Percentiles rank a stretch among this genome's conserved stretches.
Conservation (phyloP, 306 rosid species). For the Quercus gilva region DNA sequence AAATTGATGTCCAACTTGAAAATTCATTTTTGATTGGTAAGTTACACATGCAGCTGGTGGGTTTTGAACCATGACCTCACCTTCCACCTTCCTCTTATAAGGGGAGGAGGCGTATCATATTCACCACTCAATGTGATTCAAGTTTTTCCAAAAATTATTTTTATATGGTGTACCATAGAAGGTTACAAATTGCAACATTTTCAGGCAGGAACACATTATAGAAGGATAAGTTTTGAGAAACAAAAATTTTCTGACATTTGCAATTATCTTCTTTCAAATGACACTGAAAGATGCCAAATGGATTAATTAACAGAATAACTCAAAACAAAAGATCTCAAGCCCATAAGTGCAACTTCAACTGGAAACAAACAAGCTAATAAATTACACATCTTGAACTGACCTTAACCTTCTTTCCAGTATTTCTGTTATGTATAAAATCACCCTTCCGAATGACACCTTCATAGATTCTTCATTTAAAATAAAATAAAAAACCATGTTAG, state of each 20-base stretch:
- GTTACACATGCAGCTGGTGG: too few relatives aligned
- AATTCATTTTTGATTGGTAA: too few relatives aligned
- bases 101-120: not conserved
- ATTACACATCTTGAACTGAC: conserved; percentile 32
- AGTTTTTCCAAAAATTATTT: not conserved
- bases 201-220: not conserved
- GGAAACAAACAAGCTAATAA: conserved; percentile 6
- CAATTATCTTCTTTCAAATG: not conserved
- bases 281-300: not conserved
- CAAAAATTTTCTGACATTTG: not conserved
- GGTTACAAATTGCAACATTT: not conserved
- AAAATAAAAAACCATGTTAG: conserved; percentile 15
- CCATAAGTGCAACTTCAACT: not conserved
- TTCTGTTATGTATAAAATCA: conserved; percentile 76
- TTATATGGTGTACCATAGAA: not conserved
- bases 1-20: too few relatives aligned
- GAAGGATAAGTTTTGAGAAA: not conserved
- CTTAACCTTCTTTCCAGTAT: conserved; percentile 92
- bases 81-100: too few relatives aligned
- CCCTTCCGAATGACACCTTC: conserved; percentile 96
- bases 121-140: not conserved
- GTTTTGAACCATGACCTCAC: too few relatives aligned
- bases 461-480: conserved; percentile 56
- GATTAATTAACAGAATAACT: not conserved
- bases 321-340: not conserved